phyloP scores from a whole-genome alignment of 1,284 basidiomycete genomes.

The Puccinia brachypodii region DNA sequence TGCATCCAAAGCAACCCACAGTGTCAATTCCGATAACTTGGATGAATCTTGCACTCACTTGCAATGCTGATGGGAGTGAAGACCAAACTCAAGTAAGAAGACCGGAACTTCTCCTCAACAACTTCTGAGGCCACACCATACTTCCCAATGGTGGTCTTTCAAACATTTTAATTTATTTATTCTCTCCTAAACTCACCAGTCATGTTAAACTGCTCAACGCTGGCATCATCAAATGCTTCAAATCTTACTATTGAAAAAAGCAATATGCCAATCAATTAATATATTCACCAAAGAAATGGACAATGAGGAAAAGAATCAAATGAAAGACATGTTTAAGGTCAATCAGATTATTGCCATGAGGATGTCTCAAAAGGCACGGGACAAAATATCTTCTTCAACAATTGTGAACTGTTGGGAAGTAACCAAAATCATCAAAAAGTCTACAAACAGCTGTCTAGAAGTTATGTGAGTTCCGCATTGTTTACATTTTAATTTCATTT shows the following conservation, averaged over 20 bases:
- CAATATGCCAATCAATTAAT: neutral
- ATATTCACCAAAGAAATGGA: neutral
- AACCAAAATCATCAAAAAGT: neutral
- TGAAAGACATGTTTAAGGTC: neutral
- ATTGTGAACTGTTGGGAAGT: conserved; percentile 8
- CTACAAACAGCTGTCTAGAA: neutral
- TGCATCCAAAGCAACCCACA: neutral
- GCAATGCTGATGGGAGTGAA: neutral
- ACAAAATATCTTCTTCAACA: neutral
- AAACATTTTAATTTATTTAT: conserved; percentile 47
- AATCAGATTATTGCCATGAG: neutral
- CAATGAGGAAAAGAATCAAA: no score
- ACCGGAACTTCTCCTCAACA: conserved; percentile 29
- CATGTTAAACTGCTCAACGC: conserved; percentile 45
- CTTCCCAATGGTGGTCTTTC: conserved; percentile 22
- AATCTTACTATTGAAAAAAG: conserved; percentile 8
- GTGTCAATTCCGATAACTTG: neutral
- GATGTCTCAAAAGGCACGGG: conserved; percentile 1
- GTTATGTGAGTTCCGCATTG: no score
- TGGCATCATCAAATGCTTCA: conserved; percentile 48
- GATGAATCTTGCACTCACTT: neutral
- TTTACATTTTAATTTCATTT: no score
- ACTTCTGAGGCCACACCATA: conserved; percentile 44
- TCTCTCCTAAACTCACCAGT: conserved; percentile 36
- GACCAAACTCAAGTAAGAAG: neutral